These are phyloP conservation scores for Encephalitozoon hellem DNA, from an alignment of 371 early-diverging fungal genomes.

Conservation along the genomic window DNA sequence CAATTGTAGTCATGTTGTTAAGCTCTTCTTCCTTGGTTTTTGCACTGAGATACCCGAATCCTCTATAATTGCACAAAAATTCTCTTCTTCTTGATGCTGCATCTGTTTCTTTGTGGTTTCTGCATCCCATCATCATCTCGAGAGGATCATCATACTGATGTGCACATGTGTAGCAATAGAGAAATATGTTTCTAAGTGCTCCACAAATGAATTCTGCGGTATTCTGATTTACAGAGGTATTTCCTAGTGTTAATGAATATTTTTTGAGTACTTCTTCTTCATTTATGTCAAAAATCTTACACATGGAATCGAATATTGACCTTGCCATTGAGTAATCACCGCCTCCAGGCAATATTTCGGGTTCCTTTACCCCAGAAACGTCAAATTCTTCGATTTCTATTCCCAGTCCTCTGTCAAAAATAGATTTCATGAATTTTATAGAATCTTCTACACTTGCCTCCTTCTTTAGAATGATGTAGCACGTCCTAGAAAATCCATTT, in stretches of 20 bases:
- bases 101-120: neutral
- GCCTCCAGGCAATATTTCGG: neutral
- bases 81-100: slow-evolving; percentile 7
- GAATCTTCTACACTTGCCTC: neutral
- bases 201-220: neutral
- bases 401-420: neutral
- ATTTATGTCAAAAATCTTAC: neutral
- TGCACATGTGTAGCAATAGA: slow-evolving; percentile 17
- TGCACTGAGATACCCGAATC: neutral
- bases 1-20: slow-evolving; percentile 19
- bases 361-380: neutral
- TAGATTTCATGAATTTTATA: neutral
- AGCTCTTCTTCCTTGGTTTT: neutral
- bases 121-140: slow-evolving; percentile 14
- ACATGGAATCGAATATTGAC: neutral
- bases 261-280: neutral
- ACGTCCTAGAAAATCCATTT: neutral
- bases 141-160: neutral
- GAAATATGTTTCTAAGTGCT: slow-evolving; percentile 1
- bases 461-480: neutral
- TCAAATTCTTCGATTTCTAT: neutral
- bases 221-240: neutral
- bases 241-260: neutral
- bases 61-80: neutral
- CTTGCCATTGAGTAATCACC: neutral